Evolutionary conservation across 2,329 filamentous ascomycete species (phyloP).

Genomic region (Endoconidiophora polonica): DNA sequence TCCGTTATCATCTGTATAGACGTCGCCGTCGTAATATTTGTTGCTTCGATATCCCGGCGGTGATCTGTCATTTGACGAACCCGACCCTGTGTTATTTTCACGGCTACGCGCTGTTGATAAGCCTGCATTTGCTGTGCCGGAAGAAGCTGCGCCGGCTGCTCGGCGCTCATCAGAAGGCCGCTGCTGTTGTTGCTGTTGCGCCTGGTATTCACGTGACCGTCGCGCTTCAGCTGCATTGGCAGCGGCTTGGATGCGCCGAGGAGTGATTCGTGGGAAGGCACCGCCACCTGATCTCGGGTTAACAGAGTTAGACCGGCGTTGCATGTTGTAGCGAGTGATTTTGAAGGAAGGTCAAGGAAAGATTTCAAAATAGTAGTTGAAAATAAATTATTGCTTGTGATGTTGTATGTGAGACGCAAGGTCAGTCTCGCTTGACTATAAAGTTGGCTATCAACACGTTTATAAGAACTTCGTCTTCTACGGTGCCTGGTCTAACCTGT

Average conservation of each 20-base stretch:
- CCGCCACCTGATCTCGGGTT: conserved; percentile 4
- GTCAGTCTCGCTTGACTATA: too few relatives aligned
- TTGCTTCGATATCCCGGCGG: not conserved
- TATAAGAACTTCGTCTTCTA: too few relatives aligned
- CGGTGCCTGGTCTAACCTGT: too few relatives aligned
- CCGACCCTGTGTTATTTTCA: not conserved
- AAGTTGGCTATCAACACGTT: too few relatives aligned
- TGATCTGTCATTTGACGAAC: not conserved
- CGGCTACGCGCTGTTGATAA: not conserved
- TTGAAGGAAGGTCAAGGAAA: not conserved
- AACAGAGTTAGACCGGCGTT: conserved; percentile 6
- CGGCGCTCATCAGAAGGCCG: not conserved
- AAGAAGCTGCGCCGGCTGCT: not conserved
- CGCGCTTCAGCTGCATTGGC: not conserved
- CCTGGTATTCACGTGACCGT: not conserved
- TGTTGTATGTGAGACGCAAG: not conserved
- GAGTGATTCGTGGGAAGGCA: conserved; percentile 4
- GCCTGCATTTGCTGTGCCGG: not conserved
- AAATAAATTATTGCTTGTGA: not conserved
- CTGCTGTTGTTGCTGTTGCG: not conserved
- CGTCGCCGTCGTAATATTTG: not conserved
- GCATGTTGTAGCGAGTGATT: not conserved
- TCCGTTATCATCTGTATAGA: not conserved
- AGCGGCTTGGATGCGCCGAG: not conserved
- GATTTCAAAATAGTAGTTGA: not conserved